Conservation (phyloP, 2,329 filamentous ascomycete species). For the Phialemonium atrogriseum region DNA sequence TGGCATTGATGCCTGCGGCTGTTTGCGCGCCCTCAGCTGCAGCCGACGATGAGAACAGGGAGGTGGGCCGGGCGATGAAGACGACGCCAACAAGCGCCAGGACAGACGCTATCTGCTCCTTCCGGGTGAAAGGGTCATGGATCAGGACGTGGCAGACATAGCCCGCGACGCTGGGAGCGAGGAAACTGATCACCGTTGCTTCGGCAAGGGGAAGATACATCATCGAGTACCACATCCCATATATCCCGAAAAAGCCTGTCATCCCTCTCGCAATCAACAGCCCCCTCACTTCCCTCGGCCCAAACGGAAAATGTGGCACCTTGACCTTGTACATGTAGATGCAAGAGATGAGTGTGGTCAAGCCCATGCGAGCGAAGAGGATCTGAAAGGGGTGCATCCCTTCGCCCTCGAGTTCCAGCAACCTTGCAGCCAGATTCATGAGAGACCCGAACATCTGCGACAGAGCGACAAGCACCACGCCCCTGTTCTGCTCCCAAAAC, state of each 20-base stretch:
- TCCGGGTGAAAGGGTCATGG: slow-evolving; percentile 68
- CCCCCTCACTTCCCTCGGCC: slow-evolving; percentile 55
- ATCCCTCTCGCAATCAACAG: slow-evolving; percentile 62
- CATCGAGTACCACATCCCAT: slow-evolving; percentile 59
- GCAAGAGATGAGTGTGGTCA: slow-evolving; percentile 60
- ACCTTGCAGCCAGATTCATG: slow-evolving; percentile 76
- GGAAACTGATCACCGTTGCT: slow-evolving; percentile 82
- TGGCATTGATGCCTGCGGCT: background rate
- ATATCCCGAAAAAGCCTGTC: slow-evolving; percentile 68
- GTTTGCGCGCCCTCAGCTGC: background rate
- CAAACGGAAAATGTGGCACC: slow-evolving; percentile 63
- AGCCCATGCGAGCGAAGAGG: slow-evolving; percentile 68
- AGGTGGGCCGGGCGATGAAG: slow-evolving; percentile 65
- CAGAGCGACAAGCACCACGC: slow-evolving; percentile 62
- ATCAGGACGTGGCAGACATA: slow-evolving; percentile 70
- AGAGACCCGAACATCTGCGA: slow-evolving; percentile 74
- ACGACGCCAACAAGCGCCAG: slow-evolving; percentile 73
- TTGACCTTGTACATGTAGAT: slow-evolving; percentile 66
- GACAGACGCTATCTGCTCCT: slow-evolving; percentile 67
- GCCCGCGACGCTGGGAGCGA: slow-evolving; percentile 70
- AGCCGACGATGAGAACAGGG: slow-evolving; percentile 22
- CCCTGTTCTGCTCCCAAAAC: slow-evolving; percentile 60
- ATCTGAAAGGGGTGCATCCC: slow-evolving; percentile 79
- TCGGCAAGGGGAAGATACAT: slow-evolving; percentile 79
- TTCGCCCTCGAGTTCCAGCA: slow-evolving; percentile 64